Percentiles rank a stretch among this genome's conserved stretches.
Conservation (phyloP, 2,329 filamentous ascomycete genomes). For the Fusarium sp. region DNA sequence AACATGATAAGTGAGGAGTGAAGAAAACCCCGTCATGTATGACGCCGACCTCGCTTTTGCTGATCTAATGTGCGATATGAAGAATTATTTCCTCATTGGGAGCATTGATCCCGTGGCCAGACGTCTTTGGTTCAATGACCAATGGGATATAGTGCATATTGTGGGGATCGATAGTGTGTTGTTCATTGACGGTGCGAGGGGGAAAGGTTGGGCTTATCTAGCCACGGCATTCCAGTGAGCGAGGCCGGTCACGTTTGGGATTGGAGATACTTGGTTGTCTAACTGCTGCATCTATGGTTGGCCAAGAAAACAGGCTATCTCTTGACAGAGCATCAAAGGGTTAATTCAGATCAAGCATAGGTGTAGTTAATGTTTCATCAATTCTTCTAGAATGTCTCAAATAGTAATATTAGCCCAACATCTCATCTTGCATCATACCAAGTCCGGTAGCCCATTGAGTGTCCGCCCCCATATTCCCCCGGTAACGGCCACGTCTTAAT, state of each 20-base stretch:
- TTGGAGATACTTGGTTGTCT: not conserved
- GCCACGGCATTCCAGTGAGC: not conserved
- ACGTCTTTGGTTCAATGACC: not conserved
- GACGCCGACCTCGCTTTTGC: slow-evolving; percentile 13
- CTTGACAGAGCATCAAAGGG: accelerated
- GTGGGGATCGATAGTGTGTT: not conserved
- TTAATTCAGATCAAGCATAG: accelerated
- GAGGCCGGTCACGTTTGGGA: not conserved
- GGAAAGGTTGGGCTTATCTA: not conserved
- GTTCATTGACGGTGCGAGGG: not conserved
- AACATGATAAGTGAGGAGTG: not conserved
- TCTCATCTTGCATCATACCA: not conserved
- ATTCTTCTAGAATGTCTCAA: not conserved
- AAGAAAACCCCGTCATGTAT: not conserved
- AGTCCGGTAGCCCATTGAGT: not conserved
- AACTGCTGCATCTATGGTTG: not conserved
- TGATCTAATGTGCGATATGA: slow-evolving; percentile 19
- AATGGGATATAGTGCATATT: not conserved
- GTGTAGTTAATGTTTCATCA: not conserved
- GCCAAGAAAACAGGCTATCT: accelerated
- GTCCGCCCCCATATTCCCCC: slow-evolving; percentile 4
- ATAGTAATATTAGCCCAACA: not conserved
- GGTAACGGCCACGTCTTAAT: slow-evolving; percentile 24
- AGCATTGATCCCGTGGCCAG: slow-evolving; percentile 1
- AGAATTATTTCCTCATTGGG: slow-evolving; percentile 17